Base-by-base conservation (phyloP, 345 rosid species). In the Ailanthus altissimus region DNA sequence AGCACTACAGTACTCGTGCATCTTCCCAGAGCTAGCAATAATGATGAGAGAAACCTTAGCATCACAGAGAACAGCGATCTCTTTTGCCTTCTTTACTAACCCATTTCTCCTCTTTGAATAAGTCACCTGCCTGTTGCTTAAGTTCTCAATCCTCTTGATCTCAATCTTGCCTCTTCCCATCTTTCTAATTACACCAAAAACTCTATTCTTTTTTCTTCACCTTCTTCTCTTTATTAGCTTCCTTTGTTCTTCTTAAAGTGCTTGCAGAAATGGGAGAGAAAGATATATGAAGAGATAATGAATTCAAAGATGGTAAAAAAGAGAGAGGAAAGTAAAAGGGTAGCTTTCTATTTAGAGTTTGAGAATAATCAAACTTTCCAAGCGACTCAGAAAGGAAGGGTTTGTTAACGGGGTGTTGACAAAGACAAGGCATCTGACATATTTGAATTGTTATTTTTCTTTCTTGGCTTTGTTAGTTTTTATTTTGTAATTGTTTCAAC, bases 161-260 rank as follows among this genome's bases (percentile, higher is more conserved):
- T 92, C 94, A 72, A 89, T 89, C 86, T 87, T 91, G 0, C 93
- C 97, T 81, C 97, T 87, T 63, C 95, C 97, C 95, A 91, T 90
- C 73, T 85, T 64, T 32, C 38, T 32, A 3, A 32, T 32, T 32
- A 32, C 38, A 3, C 38, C 38, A 32, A 32, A 32, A 32, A 32
- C 38, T 3, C 38, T 32, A 32, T 32, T 32, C 38, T 32, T 32
- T 32, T 32, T 32, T 3, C 38, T 32, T 32, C 38, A 32, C 38
- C 38, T 32, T 32, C 38, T 32, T 32, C 38, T 32, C 38, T 32
- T 32, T 32, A 3, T 32, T 32, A 32, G 38, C 23, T 32, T 71
- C 57, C 75, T 84, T 38, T 78, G 42, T 13, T 54, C 68, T 72
- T 78, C 54, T 45, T 32, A 32, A 32, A 32, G 1, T 70, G 63